These are phyloP conservation scores for Candida gorgasii DNA, from an alignment of 805 yeast genomes.

Conservation along the genomic window DNA sequence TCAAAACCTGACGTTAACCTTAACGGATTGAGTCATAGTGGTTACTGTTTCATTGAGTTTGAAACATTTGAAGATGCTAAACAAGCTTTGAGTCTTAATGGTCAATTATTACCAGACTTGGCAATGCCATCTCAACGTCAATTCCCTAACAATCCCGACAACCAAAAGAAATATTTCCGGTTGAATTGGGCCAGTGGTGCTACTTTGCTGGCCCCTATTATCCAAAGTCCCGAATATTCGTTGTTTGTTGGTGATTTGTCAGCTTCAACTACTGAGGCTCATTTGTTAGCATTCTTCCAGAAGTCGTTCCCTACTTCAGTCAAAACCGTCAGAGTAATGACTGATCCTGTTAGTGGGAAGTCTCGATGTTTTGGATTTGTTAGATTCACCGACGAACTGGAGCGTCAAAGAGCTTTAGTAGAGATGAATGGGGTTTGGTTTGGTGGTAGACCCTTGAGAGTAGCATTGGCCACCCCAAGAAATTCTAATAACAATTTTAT, in stretches of 20 bases:
- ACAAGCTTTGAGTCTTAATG: conserved; percentile 65
- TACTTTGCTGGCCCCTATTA: conserved; percentile 67
- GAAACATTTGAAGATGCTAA: conserved; percentile 68
- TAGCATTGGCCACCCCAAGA: conserved; percentile 78
- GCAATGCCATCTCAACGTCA: conserved; percentile 47
- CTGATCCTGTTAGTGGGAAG: conserved; percentile 77
- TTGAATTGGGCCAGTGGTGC: conserved; percentile 87
- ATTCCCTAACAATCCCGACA: conserved; percentile 42
- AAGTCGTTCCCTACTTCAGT: conserved; percentile 60
- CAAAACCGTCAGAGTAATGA: conserved; percentile 82
- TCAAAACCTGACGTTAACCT: conserved; percentile 22
- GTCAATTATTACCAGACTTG: conserved; percentile 60
- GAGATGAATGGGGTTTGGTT: conserved; percentile 83
- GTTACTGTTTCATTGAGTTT: conserved; percentile 80
- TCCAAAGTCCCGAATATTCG: conserved; percentile 74
- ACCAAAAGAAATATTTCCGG: conserved; percentile 62
- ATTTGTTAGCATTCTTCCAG: conserved; percentile 69
- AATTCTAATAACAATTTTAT: conserved; percentile 23
- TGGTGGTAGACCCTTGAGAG: conserved; percentile 74
- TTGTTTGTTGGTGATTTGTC: conserved; percentile 82
- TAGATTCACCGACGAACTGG: conserved; percentile 68
- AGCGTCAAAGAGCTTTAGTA: conserved; percentile 63
- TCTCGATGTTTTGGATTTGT: conserved; percentile 83
- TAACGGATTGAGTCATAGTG: conserved; percentile 39
- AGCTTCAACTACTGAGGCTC: conserved; percentile 79